Conservation (phyloP, 768 basidiomycete genomes). For the Phlebiopsis gigantea region DNA sequence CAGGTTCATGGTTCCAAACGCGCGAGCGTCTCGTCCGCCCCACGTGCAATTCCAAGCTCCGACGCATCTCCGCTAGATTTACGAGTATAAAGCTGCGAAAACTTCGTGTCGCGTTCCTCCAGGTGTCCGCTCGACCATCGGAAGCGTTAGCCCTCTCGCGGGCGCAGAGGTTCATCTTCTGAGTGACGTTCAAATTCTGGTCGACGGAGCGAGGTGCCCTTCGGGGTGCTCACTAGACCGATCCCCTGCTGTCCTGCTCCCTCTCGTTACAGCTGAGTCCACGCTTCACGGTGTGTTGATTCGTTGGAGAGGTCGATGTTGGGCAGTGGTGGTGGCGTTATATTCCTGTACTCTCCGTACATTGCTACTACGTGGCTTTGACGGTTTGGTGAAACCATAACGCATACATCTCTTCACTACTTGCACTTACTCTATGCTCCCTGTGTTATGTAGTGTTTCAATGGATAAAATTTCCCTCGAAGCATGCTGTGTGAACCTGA, state of each 20-base stretch:
- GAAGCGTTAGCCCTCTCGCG: constrained; percentile 51
- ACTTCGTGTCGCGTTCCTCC: constrained; percentile 27
- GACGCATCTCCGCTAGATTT: constrained; percentile 10
- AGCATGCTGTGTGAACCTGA: not conserved
- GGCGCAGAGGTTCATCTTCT: constrained; percentile 47
- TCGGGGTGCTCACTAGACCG: constrained; percentile 46
- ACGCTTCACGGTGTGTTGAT: constrained; percentile 48
- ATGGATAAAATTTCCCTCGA: not conserved
- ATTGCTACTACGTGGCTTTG: constrained; percentile 73
- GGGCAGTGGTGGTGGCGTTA: constrained; percentile 53
- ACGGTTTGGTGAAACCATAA: constrained; percentile 84
- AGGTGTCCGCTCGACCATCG: constrained; percentile 66
- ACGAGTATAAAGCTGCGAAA: constrained; percentile 24
- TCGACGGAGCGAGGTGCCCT: constrained; percentile 73
- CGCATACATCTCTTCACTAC: constrained; percentile 44
- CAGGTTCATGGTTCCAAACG: not conserved
- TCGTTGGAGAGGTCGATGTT: constrained; percentile 44
- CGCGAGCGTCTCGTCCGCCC: not conserved
- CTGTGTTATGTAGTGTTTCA: not conserved
- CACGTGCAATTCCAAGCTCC: constrained; percentile 10
- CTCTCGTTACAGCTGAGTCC: constrained; percentile 41
- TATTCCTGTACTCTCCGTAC: constrained; percentile 82
- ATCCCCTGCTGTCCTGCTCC: constrained; percentile 33
- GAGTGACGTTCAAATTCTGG: constrained; percentile 61
- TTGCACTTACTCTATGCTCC: not conserved